phyloP scores from a whole-genome alignment of 768 basidiomycete species.

The Coprinopsis strossmayeri region DNA sequence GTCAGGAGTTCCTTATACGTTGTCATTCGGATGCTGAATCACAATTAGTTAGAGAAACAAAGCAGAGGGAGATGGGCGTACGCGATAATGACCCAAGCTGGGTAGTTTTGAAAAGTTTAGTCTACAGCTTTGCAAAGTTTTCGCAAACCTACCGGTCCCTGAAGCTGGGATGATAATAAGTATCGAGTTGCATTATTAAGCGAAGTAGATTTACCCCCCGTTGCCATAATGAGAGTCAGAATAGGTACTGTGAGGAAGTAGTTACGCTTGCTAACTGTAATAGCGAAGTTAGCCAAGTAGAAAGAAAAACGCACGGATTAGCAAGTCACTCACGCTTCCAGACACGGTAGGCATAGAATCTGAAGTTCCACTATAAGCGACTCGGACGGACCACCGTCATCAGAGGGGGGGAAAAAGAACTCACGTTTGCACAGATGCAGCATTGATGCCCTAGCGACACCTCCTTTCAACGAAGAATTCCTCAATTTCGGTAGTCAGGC shows the following conservation, averaged over 20 bases:
- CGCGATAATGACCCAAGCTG: slow-evolving; percentile 38
- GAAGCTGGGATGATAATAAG: slow-evolving; percentile 24
- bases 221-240: too few relatives aligned
- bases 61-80: slow-evolving; percentile 18
- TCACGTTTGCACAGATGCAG: slow-evolving; percentile 45
- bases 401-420: too few relatives aligned
- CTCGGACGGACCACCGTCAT: too few relatives aligned
- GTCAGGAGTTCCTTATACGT: slow-evolving; percentile 29
- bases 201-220: too few relatives aligned
- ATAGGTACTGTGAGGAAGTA: too few relatives aligned
- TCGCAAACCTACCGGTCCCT: slow-evolving; percentile 24
- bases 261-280: slow-evolving; percentile 35
- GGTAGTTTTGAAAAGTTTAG: background rate
- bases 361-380: slow-evolving; percentile 12
- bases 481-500: background rate
- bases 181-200: too few relatives aligned
- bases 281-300: background rate
- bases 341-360: slow-evolving; percentile 44
- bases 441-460: slow-evolving; percentile 37
- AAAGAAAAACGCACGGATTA: background rate
- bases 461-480: background rate
- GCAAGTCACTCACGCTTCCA: slow-evolving; percentile 31
- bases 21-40: slow-evolving; percentile 26
- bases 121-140: background rate
- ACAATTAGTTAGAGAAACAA: background rate